These are phyloP conservation scores for Galerina marginata DNA, from an alignment of 768 basidiomycete species.

Conservation along the genomic window DNA sequence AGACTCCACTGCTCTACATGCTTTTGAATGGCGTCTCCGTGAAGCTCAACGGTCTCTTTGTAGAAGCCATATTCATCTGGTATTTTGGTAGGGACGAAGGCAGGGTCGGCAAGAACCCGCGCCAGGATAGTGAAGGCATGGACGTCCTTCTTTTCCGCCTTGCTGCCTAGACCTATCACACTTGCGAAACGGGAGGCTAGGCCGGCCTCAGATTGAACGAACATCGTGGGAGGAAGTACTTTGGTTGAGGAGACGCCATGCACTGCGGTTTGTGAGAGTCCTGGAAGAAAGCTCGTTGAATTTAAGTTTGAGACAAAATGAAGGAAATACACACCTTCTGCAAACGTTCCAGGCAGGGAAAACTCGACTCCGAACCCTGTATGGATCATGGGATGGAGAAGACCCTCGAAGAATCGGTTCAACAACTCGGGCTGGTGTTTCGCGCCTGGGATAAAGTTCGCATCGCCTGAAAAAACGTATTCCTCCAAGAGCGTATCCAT, in stretches of 20 bases:
- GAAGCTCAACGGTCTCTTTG: constrained; percentile 16
- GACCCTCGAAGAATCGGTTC: constrained; percentile 51
- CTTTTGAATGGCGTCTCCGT: constrained; percentile 39
- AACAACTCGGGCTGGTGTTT: constrained; percentile 43
- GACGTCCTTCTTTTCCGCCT: constrained; percentile 4
- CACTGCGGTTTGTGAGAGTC: constrained; percentile 22
- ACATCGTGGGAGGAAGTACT: constrained; percentile 14
- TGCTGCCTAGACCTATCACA: constrained; percentile 7
- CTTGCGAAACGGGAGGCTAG: constrained; percentile 18
- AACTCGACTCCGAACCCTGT: constrained; percentile 65
- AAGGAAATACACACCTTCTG: constrained; percentile 15
- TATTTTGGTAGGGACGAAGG: not conserved
- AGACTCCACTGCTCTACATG: constrained; percentile 32
- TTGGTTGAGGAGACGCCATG: constrained; percentile 7
- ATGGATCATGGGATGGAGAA: constrained; percentile 70
- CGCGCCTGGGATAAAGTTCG: constrained; percentile 41
- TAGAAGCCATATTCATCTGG: constrained; percentile 15
- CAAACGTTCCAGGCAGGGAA: constrained; percentile 36
- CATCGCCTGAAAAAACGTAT: constrained; percentile 56
- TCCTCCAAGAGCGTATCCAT: constrained; percentile 53
- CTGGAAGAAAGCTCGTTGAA: constrained; percentile 1
- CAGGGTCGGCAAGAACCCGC: constrained; percentile 19
- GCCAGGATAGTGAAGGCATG: constrained; percentile 26
- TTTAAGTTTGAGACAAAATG: not conserved
- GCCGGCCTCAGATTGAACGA: constrained; percentile 3